Conservation (phyloP, 176 grass and related monocot species). For the Rhynchospora tenuis region DNA sequence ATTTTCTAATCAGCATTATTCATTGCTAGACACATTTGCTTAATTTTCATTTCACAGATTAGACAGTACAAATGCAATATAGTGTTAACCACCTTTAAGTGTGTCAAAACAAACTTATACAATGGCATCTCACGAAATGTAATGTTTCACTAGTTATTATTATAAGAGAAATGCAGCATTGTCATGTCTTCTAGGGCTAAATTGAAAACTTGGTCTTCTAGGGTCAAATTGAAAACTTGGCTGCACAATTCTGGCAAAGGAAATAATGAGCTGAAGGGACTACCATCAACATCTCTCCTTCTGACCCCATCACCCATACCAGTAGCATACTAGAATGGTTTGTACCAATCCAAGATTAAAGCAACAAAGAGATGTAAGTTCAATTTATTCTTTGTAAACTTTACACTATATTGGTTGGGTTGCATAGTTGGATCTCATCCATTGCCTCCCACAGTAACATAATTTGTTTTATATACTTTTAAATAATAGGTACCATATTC, state of each 20-base stretch:
- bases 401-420: background rate
- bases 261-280: background rate
- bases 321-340: background rate
- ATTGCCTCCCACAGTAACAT: background rate
- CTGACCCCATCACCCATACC: background rate
- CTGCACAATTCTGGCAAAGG: background rate
- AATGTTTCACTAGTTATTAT: no score
- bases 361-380: no score
- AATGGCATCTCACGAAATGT: no score
- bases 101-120: no score
- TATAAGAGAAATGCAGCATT: background rate
- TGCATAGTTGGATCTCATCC: background rate
- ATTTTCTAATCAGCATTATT: no score
- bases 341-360: no score
- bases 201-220: background rate
- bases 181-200: background rate
- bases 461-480: background rate
- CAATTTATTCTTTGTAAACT: no score
- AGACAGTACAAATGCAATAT: no score
- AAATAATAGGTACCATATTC: slow-evolving; percentile 67
- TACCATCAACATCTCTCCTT: no score
- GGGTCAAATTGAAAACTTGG: background rate
- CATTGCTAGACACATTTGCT: no score
- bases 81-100: no score
- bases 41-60: no score